These are phyloP conservation scores for Penicillium sp. DNA, from an alignment of 2,329 filamentous ascomycete species.

Conservation along the genomic window DNA sequence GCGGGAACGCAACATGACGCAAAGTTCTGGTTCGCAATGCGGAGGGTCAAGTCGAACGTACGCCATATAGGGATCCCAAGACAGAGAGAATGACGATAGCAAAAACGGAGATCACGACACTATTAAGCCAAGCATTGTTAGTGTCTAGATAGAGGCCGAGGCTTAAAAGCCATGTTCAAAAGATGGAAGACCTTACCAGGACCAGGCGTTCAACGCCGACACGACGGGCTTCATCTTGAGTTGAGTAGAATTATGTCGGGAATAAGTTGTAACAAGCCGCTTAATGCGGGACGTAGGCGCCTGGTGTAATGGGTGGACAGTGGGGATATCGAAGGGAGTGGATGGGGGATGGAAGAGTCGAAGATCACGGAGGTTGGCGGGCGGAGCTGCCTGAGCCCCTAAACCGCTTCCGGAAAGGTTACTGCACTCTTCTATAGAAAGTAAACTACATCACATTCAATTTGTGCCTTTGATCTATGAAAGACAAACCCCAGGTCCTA, in stretches of 20 bases:
- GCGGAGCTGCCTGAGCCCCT: conserved; percentile 18
- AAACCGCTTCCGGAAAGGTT: conserved; percentile 41
- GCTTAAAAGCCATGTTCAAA: background rate
- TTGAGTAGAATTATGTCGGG: conserved; percentile 1
- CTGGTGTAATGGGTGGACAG: background rate
- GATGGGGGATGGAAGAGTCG: conserved; percentile 11
- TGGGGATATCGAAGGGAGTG: conserved; percentile 1
- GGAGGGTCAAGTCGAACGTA: conserved; percentile 36
- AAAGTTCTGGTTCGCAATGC: background rate
- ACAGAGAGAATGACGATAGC: conserved; percentile 65
- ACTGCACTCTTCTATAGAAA: background rate
- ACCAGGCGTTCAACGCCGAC: conserved; percentile 89
- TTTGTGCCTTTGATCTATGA: background rate
- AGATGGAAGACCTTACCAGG: conserved; percentile 64
- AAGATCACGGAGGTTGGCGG: conserved; percentile 25
- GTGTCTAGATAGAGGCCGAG: background rate
- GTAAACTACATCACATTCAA: background rate
- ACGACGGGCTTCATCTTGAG: conserved; percentile 89
- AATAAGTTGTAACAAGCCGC: background rate
- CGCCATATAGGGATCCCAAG: conserved; percentile 72
- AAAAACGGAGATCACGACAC: conserved; percentile 68
- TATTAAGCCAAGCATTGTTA: conserved; percentile 11
- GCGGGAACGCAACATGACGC: background rate
- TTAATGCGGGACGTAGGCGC: background rate
- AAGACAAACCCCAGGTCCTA: conserved; percentile 45